Evolutionary conservation across 495 filamentous ascomycete genomes (phyloP), one percentile per base, ranked within the genome.

Genomic region (Penicillium arizonense): DNA sequence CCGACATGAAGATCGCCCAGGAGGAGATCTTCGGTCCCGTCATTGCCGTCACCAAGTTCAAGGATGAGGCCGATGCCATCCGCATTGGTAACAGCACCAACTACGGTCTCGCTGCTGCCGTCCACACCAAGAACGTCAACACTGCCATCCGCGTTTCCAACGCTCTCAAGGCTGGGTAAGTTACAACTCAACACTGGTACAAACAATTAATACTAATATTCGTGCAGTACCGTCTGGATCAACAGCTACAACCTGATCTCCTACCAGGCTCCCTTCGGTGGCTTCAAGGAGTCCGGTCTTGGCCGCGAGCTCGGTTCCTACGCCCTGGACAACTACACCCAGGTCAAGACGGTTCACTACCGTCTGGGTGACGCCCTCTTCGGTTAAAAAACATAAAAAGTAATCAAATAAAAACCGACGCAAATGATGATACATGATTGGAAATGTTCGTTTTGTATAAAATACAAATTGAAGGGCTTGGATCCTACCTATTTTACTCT

Each of bases 21-120:
- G 93, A 97, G 77, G 93, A 97, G 78, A 97, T 97, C 74, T 97
- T 97, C 74, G 93, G 93, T 46, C 93, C 93, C 47, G 93, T 97
- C 53, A 89, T 90, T 75, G 85, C 88, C 47, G 88, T 97, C 61
- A 83, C 90, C 77, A 97, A 97, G 77, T 97, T 97, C 82, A 87
- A 86, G 77, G 86, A 83, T 57, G 86, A 90, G 73, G 91, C 86
- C 10, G 93, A 97, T 47, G 88, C 84, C 56, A 85, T 97, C 74
- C 76, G 80, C 54, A 73, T 90, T 42, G 91, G 82, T 57, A 97
- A 97, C 81, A 77, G 82, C 73, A 88, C 87, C 66, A 83, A 69
- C 53, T 97, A 95, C 77, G 78, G 77, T 69, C 84, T 96, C 47
- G 94, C 94, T 47, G 86, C 91, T 58, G 94, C 88, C 56, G 83